phyloP scores from a whole-genome alignment of 345 rosid genomes.

The Populus davidiana region DNA sequence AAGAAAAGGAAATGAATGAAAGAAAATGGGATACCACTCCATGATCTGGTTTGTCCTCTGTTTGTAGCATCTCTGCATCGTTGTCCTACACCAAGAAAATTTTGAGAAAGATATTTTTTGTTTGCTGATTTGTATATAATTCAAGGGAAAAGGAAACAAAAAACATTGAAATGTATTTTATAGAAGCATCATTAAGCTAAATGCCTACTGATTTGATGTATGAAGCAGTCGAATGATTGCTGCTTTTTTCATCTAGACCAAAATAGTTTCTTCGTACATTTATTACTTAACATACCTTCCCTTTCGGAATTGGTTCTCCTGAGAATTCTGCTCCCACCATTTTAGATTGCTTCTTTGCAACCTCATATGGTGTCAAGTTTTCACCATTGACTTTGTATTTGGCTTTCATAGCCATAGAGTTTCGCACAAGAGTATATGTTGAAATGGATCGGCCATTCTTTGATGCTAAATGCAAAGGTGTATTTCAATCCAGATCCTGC shows the following conservation, averaged over 20 bases:
- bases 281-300: not conserved
- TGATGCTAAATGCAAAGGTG: conserved; percentile 10
- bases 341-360: not conserved
- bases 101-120: no score
- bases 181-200: not conserved
- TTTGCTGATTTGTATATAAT: no score
- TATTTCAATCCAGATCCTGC: not conserved
- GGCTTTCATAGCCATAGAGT: no score
- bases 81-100: not conserved
- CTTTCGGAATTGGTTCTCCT: not conserved
- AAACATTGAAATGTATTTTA: no score
- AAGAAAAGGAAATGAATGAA: no score
- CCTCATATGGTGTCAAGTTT: not conserved
- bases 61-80: not conserved
- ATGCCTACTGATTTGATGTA: not conserved
- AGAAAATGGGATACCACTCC: no score
- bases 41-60: no score
- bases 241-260: no score
- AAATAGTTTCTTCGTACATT: not conserved
- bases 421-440: not conserved
- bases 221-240: no score
- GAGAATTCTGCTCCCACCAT: not conserved
- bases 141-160: no score
- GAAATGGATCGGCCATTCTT: not conserved
- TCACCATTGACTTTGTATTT: not conserved